Conservation (phyloP, 306 rosid species). For the Elaeagnus macrophylla region DNA sequence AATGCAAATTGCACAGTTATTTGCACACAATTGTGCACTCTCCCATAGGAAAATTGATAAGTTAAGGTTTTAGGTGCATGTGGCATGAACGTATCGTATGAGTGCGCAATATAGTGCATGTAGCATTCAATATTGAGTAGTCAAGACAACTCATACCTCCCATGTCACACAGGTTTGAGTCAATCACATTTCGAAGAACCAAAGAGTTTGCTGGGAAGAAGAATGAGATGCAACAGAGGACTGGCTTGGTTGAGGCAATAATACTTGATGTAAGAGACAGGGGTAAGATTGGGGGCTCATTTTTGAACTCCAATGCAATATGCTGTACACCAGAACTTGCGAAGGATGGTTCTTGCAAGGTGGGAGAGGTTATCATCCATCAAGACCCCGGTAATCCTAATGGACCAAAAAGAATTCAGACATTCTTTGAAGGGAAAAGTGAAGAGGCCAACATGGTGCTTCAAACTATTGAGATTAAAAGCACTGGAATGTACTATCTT, state of each 20-base stretch:
- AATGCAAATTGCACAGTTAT: neutral
- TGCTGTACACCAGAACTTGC: conserved; percentile 72
- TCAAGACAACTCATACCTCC: conserved; percentile 13
- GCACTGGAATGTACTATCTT: conserved; percentile 64
- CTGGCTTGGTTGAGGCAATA: conserved; percentile 66
- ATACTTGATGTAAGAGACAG: conserved; percentile 48
- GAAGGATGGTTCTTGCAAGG: conserved; percentile 57
- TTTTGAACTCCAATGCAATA: conserved; percentile 51
- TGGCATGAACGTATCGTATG: too few species aligned
- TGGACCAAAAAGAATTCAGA: conserved; percentile 55
- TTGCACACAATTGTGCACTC: too few species aligned
- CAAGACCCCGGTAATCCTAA: conserved; percentile 32
- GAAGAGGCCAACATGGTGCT: conserved; percentile 52
- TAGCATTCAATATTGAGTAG: neutral
- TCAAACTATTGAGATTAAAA: conserved; percentile 40
- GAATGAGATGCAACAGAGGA: conserved; percentile 59
- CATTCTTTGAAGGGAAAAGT: conserved; percentile 50
- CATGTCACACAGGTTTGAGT: conserved; percentile 49
- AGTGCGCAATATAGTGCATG: too few species aligned
- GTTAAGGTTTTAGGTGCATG: too few species aligned
- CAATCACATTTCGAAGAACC: conserved; percentile 49
- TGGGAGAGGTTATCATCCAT: conserved; percentile 63
- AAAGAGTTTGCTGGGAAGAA: conserved; percentile 45
- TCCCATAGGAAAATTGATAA: too few species aligned
- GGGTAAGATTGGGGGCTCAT: conserved; percentile 56